A percentile compares a stretch with the other conserved stretches of the same genome.
Evolutionary conservation across 148 eudicot species (phyloP).

Genomic region (Vaccinium darrowii): DNA sequence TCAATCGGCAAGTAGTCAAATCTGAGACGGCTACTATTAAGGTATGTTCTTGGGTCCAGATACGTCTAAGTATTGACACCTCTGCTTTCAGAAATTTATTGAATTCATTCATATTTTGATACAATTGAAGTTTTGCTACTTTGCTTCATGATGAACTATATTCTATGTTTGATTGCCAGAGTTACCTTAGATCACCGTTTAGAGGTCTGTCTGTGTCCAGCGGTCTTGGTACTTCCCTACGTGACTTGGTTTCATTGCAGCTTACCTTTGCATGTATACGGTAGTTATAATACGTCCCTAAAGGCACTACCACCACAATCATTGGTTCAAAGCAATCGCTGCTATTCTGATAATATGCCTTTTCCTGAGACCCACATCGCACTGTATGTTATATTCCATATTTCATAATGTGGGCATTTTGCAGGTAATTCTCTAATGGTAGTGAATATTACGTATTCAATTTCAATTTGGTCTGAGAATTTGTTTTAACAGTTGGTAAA

Average conservation of each 20-base stretch:
- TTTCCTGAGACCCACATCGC: not conserved
- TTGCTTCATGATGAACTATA: not conserved
- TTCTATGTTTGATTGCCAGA: not conserved
- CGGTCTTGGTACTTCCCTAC: not conserved
- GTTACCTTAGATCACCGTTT: not conserved
- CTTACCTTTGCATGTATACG: not conserved
- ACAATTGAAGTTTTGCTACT: not conserved
- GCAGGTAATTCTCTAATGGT: not conserved
- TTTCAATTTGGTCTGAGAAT: not conserved
- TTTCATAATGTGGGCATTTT: not conserved
- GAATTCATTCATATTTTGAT: not conserved
- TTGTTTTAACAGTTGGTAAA: not conserved
- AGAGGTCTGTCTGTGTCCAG: not conserved
- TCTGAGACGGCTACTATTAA: conserved; percentile 89
- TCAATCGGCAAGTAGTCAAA: conserved; percentile 89
- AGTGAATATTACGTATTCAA: not conserved
- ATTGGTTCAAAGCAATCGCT: not conserved
- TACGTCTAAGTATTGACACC: not conserved
- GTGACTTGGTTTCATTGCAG: not conserved
- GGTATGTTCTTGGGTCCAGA: conserved; percentile 39
- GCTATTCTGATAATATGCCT: not conserved
- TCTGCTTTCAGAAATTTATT: not conserved
- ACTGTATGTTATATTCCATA: not conserved
- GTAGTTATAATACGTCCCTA: not conserved
- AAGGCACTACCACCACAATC: not conserved